Evolutionary conservation across 768 basidiomycete species (phyloP).

Genomic region (Baorangia bicolor): DNA sequence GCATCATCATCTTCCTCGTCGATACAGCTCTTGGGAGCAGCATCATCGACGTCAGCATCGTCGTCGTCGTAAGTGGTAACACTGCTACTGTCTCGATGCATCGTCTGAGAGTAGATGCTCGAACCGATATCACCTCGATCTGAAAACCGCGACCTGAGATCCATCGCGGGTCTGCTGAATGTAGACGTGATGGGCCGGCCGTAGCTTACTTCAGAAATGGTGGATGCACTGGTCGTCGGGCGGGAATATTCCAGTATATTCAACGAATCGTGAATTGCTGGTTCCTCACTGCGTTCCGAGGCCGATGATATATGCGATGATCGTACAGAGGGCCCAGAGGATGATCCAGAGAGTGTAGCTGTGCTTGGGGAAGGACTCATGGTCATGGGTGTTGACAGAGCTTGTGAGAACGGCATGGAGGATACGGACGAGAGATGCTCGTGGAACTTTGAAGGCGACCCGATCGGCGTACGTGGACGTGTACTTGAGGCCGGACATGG

Average conservation of each 20-base stretch:
- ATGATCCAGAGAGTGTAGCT: slow-evolving; percentile 28
- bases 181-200: slow-evolving; percentile 13
- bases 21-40: slow-evolving; percentile 3
- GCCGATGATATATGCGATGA: slow-evolving; percentile 22
- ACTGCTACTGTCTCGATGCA: slow-evolving; percentile 17
- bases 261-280: slow-evolving; percentile 6
- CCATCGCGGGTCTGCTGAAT: background rate
- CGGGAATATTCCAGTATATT: slow-evolving; percentile 11
- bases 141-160: slow-evolving; percentile 21
- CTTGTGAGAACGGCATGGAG: slow-evolving; percentile 17
- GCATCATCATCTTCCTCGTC: slow-evolving; percentile 31
- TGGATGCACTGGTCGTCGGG: slow-evolving; percentile 23
- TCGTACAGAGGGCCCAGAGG: slow-evolving; percentile 29
- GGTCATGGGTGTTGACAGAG: slow-evolving; percentile 5
- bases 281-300: slow-evolving; percentile 19
- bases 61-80: slow-evolving; percentile 22
- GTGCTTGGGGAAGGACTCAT: slow-evolving; percentile 21
- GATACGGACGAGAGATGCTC: slow-evolving; percentile 34
- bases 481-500: slow-evolving; percentile 5
- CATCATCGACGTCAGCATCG: slow-evolving; percentile 22
- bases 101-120: slow-evolving; percentile 19
- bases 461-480: slow-evolving; percentile 12
- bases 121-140: slow-evolving; percentile 17
- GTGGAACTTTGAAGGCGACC: slow-evolving; percentile 30
- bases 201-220: slow-evolving; percentile 19